phyloP scores from a whole-genome alignment of 495 filamentous ascomycete species.

The Amniculicola lignicola region DNA sequence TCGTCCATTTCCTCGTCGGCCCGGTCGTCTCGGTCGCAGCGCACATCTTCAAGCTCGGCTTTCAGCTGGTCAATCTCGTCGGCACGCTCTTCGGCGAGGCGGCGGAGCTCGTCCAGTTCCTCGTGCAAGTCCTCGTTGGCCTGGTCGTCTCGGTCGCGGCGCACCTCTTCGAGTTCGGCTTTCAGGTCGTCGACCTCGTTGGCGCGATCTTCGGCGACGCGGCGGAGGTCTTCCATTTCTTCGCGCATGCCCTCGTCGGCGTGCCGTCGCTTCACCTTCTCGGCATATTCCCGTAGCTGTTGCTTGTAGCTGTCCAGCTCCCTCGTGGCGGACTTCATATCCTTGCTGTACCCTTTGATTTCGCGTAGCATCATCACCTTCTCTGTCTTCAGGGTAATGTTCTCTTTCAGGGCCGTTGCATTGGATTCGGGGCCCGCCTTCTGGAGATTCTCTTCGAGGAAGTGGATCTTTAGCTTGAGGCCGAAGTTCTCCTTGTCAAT shows the following conservation, averaged over 20 bases:
- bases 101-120: slow-evolving; percentile 19
- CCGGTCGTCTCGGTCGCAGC: no score
- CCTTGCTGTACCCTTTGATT: slow-evolving; percentile 77
- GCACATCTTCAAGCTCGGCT: slow-evolving; percentile 25
- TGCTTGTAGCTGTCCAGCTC: slow-evolving; percentile 73
- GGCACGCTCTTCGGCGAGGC: slow-evolving; percentile 1
- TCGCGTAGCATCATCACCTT: slow-evolving; percentile 83
- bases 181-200: slow-evolving; percentile 37
- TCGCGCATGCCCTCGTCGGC: slow-evolving; percentile 59
- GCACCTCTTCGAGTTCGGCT: slow-evolving; percentile 32
- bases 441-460: slow-evolving; percentile 71
- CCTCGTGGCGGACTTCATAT: slow-evolving; percentile 71
- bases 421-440: slow-evolving; percentile 86
- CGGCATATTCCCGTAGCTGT: slow-evolving; percentile 72
- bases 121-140: no score
- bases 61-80: slow-evolving; percentile 1
- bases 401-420: slow-evolving; percentile 82
- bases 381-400: slow-evolving; percentile 90
- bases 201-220: slow-evolving; percentile 46
- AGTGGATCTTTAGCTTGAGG: slow-evolving; percentile 77
- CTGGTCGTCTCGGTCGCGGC: slow-evolving; percentile 2
- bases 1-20: slow-evolving; percentile 39
- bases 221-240: slow-evolving; percentile 57
- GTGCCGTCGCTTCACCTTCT: slow-evolving; percentile 72
- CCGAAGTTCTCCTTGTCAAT: slow-evolving; percentile 91